These are phyloP conservation scores for Quambalaria eucalypti DNA, from an alignment of 1,284 basidiomycete genomes.

Conservation along the genomic window DNA sequence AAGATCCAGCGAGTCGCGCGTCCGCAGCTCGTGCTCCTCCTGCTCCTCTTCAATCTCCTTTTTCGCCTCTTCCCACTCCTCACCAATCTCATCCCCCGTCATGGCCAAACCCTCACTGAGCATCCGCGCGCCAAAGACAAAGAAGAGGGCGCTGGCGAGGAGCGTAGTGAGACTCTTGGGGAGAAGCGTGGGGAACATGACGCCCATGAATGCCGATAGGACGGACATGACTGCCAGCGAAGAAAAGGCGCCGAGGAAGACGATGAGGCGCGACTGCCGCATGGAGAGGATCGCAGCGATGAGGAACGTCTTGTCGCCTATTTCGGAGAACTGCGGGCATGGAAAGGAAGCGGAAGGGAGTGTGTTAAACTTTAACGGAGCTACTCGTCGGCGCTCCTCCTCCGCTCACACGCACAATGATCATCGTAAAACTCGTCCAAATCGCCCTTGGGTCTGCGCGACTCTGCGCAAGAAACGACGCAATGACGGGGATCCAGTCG, in stretches of 20 bases:
- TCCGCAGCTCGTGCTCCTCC: slow-evolving; percentile 58
- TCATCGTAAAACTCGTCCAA: slow-evolving; percentile 15
- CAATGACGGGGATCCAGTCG: neutral
- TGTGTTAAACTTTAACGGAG: slow-evolving; percentile 1
- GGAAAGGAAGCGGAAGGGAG: neutral
- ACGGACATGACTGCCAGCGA: slow-evolving; percentile 74
- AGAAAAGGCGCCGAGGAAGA: slow-evolving; percentile 80
- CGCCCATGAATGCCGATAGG: slow-evolving; percentile 39
- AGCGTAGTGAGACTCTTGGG: slow-evolving; percentile 60
- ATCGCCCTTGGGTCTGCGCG: slow-evolving; percentile 11
- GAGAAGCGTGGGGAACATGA: slow-evolving; percentile 36
- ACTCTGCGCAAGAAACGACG: neutral
- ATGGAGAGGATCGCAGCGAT: slow-evolving; percentile 94
- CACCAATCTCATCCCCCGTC: slow-evolving; percentile 47
- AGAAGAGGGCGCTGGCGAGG: slow-evolving; percentile 58
- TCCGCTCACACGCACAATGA: slow-evolving; percentile 8
- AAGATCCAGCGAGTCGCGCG: slow-evolving; percentile 9
- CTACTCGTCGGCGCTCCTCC: slow-evolving; percentile 7
- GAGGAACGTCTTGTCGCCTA: slow-evolving; percentile 94
- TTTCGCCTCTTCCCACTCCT: slow-evolving; percentile 66
- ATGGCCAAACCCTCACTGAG: slow-evolving; percentile 27
- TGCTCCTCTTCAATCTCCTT: slow-evolving; percentile 65
- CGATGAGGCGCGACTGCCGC: slow-evolving; percentile 73
- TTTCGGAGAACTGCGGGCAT: slow-evolving; percentile 45
- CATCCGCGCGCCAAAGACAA: slow-evolving; percentile 39